Conservation (phyloP, 805 yeast species). For the Yarrowia hollandica region DNA sequence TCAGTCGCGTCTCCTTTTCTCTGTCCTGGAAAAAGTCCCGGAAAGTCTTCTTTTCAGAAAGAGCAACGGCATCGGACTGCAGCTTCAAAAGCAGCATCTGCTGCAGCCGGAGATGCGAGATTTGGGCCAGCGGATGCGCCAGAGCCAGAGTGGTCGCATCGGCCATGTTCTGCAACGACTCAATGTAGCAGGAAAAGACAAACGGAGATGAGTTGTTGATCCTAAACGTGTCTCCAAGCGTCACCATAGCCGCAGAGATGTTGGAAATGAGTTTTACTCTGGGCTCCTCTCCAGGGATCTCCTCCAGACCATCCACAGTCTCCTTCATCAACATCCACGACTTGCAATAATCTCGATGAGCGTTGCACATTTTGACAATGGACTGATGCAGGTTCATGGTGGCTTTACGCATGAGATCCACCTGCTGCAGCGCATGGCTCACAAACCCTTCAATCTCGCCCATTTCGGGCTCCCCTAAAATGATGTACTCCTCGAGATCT, state of each 20-base stretch:
- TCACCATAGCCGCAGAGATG: slow-evolving; percentile 2
- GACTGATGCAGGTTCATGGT: slow-evolving; percentile 28
- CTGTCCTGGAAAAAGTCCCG: slow-evolving; percentile 41
- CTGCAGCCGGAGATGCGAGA: slow-evolving; percentile 36
- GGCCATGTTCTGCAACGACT: slow-evolving; percentile 28
- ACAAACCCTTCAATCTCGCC: slow-evolving; percentile 36
- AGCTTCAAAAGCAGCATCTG: slow-evolving; percentile 34
- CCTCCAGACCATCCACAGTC: slow-evolving; percentile 1
- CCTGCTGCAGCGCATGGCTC: slow-evolving; percentile 35
- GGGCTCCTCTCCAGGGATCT: neutral
- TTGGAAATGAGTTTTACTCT: neutral
- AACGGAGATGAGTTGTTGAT: slow-evolving; percentile 17
- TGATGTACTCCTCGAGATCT: slow-evolving; percentile 33
- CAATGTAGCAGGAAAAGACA: slow-evolving; percentile 24
- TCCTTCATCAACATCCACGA: slow-evolving; percentile 14
- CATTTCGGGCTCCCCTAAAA: slow-evolving; percentile 32
- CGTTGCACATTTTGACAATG: slow-evolving; percentile 16
- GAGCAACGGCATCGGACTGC: slow-evolving; percentile 35
- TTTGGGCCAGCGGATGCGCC: slow-evolving; percentile 37
- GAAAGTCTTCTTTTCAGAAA: slow-evolving; percentile 38
- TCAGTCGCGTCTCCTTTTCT: slow-evolving; percentile 38
- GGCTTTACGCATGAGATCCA: slow-evolving; percentile 29
- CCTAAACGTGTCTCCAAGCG: neutral
- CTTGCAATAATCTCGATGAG: slow-evolving; percentile 23
- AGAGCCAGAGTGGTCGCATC: slow-evolving; percentile 13